Percentiles rank a stretch among this genome's conserved stretches.
Evolutionary conservation across 768 basidiomycete genomes (phyloP).

Genomic region (Suillus luteus): DNA sequence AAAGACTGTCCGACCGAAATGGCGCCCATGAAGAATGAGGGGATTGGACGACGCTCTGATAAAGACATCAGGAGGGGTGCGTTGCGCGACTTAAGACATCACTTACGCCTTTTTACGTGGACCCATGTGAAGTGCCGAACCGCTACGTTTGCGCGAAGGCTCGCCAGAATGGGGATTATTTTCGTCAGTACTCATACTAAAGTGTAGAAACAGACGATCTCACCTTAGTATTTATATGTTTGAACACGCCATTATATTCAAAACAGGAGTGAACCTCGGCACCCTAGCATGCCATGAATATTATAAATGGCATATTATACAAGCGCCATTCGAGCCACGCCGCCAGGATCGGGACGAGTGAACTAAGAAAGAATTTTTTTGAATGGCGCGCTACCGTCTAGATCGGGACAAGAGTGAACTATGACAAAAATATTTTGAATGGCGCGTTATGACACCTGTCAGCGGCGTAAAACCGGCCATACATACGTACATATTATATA

Average conservation of each 20-base stretch:
- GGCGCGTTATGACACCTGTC: slow-evolving; percentile 8
- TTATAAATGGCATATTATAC: neutral
- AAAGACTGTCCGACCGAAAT: neutral
- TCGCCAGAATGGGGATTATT: neutral
- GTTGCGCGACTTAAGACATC: neutral
- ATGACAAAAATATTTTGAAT: slow-evolving; percentile 7
- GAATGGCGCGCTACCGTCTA: too few relatives aligned
- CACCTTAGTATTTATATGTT: neutral
- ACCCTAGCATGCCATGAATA: neutral
- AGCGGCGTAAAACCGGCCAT: neutral
- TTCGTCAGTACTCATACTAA: neutral
- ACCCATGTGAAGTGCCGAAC: neutral
- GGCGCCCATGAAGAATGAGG: neutral
- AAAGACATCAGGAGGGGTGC: neutral
- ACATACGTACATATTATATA: neutral
- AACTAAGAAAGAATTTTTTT: too few relatives aligned
- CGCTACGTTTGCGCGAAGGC: neutral
- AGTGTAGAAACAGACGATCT: neutral
- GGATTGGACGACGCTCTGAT: neutral
- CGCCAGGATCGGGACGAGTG: neutral
- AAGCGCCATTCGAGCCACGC: neutral
- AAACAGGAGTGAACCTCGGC: neutral
- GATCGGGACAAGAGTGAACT: neutral
- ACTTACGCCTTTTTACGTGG: neutral
- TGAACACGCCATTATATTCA: neutral